Conservation (phyloP, 108 stramenopile genomes). For the Cyclotella cryptica region DNA sequence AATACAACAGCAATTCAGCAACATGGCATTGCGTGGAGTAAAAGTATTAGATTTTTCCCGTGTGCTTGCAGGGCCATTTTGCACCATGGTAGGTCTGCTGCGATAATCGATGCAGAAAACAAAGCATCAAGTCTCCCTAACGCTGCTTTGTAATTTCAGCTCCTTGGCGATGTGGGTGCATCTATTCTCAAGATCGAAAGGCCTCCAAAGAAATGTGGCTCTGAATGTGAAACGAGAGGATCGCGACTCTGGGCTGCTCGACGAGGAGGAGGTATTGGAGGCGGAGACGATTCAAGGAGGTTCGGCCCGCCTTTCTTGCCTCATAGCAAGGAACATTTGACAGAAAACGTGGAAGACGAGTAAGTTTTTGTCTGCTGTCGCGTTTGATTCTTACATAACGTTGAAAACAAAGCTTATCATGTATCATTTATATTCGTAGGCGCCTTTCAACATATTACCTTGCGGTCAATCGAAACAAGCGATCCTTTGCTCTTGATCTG, state of each 20-base stretch:
- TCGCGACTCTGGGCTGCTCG: conserved; percentile 24
- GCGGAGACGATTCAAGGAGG: conserved; percentile 57
- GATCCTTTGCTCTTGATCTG: conserved; percentile 53
- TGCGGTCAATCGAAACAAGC: conserved; percentile 55
- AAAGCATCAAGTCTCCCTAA: background rate
- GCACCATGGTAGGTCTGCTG: conserved; percentile 34
- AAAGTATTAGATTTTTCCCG: conserved; percentile 58
- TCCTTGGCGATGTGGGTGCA: conserved; percentile 54
- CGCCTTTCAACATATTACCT: conserved; percentile 52
- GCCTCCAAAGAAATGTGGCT: conserved; percentile 13
- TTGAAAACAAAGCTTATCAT: background rate
- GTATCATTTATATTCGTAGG: background rate
- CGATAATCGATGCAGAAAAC: background rate
- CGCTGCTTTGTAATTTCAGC: conserved; percentile 3
- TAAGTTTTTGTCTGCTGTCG: background rate
- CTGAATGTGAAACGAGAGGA: conserved; percentile 9
- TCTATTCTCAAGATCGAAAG: conserved; percentile 53
- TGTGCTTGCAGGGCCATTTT: conserved; percentile 61
- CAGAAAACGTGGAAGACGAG: conserved; percentile 29
- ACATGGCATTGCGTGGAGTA: conserved; percentile 47
- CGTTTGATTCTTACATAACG: background rate
- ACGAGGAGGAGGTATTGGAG: conserved; percentile 24
- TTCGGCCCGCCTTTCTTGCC: conserved; percentile 59
- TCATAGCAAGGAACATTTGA: conserved; percentile 9
- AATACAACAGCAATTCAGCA: conserved; percentile 7